Base-by-base conservation (phyloP, 1,284 basidiomycete species). In the Schizophyllum amplum region DNA sequence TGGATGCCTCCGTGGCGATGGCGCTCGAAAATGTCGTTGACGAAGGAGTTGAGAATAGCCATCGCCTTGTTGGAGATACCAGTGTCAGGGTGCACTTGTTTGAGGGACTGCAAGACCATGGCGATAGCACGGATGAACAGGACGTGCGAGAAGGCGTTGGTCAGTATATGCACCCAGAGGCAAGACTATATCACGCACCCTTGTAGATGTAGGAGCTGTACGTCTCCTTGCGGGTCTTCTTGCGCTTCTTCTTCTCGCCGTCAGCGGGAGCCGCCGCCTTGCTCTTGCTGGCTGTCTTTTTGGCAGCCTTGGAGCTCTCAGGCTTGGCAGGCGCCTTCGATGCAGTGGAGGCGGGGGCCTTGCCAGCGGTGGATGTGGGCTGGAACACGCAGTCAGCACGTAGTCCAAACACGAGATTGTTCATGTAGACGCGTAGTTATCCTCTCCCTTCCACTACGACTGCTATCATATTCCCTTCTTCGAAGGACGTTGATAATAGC, bases 31-130 rank as follows among this genome's bases (percentile, higher is more conserved):
- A 96, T 92, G 65, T 94, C 92, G 64, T 92, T 92, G 67, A 94
- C 91, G 62, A 94, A 94, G 57, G 88, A 92, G 82, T 96, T 96
- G 52, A 97, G 76, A 68, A 97, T 91, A 58, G 87, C 84, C 94
- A 97, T 97, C 48, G 93, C 94, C 80, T 95, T 97, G 85, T 95
- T 96, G 60, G 90, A 89, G 73, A 96, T 95, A 84, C 94, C 94
- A 63, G 92, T 96, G 71, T 97, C 94, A 57, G 94, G 94, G 79
- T 97, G 94, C 60, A 97, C 94, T 71, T 93, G 90, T 75, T 87
- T 93, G 61, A 93, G 78, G n/a, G 62, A 92, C 90, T 90, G 60
- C 13, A 59, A n/a, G n/a, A n/a, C n/a, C n/a, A n/a, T n/a, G n/a
- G n/a, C n/a, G n/a, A n/a, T n/a, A n/a, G n/a, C n/a, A 42, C 13